Evolutionary conservation across 75 land plant genomes (phyloP).

Genomic region (Gnetum montanum): DNA sequence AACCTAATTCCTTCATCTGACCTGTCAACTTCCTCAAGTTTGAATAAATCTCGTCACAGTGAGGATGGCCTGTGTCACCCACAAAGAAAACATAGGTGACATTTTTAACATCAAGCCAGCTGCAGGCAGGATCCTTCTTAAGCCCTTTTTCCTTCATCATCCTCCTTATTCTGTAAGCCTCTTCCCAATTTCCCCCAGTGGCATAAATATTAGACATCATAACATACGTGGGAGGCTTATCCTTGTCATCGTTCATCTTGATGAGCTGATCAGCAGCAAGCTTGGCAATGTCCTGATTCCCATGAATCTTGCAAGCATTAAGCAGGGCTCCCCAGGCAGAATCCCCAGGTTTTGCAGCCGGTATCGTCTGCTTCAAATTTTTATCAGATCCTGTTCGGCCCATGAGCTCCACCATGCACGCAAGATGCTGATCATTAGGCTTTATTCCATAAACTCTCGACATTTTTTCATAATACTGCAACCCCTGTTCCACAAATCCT

Average conservation of each 20-base stretch:
- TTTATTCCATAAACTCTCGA: background rate
- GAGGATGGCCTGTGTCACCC: constrained; percentile 10
- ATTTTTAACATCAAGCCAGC: constrained; percentile 17
- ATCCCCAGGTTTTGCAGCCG: constrained; percentile 1
- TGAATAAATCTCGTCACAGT: constrained; percentile 3
- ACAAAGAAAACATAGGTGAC: constrained; percentile 2
- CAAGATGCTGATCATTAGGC: constrained; percentile 5
- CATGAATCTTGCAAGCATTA: constrained; percentile 5
- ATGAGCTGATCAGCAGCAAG: constrained; percentile 5
- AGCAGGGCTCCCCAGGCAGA: constrained; percentile 14
- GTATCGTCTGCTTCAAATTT: constrained; percentile 2
- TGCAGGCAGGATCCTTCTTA: constrained; percentile 10
- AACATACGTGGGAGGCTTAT: constrained; percentile 3
- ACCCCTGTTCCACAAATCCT: constrained; percentile 7
- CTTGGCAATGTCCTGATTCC: constrained; percentile 5
- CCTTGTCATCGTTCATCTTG: background rate
- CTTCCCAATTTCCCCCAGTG: background rate
- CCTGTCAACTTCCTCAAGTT: constrained; percentile 20
- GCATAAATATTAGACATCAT: constrained; percentile 10
- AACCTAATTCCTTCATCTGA: constrained; percentile 43
- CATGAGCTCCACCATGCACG: constrained; percentile 19
- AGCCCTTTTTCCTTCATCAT: constrained; percentile 6
- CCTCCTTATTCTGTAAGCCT: background rate
- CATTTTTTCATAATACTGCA: constrained; percentile 1
- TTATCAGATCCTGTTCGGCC: constrained; percentile 13